phyloP scores from a whole-genome alignment of 805 yeast genomes.

The Kuraishia piskuri region DNA sequence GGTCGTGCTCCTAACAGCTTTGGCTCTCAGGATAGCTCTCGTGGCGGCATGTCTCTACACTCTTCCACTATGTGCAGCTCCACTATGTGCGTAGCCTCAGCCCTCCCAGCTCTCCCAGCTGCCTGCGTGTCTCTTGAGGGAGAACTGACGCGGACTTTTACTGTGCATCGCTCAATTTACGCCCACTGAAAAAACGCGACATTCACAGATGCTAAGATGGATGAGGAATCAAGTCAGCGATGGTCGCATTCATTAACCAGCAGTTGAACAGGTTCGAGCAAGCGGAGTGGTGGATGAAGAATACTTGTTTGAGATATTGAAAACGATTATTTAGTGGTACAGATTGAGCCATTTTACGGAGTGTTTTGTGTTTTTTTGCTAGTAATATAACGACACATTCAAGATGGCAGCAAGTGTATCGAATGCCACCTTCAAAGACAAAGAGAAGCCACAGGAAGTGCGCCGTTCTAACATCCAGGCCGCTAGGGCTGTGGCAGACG shows the following conservation, averaged over 20 bases:
- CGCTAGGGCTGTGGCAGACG: conserved; percentile 92
- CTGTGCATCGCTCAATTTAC: background rate
- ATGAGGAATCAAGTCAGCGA: background rate
- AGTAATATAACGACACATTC: conserved; percentile 6
- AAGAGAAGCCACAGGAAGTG: conserved; percentile 92
- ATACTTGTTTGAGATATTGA: too few relatives aligned
- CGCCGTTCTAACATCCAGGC: conserved; percentile 84
- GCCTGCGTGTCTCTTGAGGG: background rate
- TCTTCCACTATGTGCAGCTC: background rate
- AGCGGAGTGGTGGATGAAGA: too few relatives aligned
- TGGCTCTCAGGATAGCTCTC: background rate
- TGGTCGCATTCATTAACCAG: background rate
- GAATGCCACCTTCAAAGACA: conserved; percentile 85
- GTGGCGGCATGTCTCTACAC: too few relatives aligned
- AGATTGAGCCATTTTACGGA: too few relatives aligned
- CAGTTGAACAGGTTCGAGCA: too few relatives aligned
- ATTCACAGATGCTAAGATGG: background rate
- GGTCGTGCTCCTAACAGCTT: background rate
- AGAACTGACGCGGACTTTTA: background rate
- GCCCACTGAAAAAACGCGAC: background rate
- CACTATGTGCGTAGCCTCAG: background rate
- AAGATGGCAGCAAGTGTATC: conserved; percentile 26
- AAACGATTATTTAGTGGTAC: too few relatives aligned
- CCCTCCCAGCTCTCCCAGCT: background rate
- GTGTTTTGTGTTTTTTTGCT: background rate